Evolutionary conservation across 257 asterid genomes (phyloP).

Genomic region (Apocynum venetum): DNA sequence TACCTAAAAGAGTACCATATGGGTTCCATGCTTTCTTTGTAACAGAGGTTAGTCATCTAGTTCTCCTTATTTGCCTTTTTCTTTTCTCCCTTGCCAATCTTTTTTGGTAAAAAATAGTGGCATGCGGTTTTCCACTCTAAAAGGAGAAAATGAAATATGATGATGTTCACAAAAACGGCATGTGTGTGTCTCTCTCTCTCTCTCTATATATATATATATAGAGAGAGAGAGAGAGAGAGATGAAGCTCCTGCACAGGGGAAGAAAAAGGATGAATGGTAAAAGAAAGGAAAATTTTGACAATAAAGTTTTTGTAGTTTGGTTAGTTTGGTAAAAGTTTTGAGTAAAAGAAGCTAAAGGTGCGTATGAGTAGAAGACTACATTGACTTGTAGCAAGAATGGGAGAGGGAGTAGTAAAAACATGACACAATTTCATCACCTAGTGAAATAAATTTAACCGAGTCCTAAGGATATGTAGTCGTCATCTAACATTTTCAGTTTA

Average conservation of each 20-base stretch:
- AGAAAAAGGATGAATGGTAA: not conserved
- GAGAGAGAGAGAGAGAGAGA: no score
- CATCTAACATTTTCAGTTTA: not conserved
- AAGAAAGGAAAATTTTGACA: not conserved
- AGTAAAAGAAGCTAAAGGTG: no score
- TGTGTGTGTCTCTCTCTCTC: no score
- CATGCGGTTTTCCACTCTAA: not conserved
- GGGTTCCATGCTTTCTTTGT: constrained; percentile 97
- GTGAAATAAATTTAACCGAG: not conserved
- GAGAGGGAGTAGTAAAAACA: not conserved
- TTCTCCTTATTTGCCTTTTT: not conserved
- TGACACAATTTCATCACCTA: no score
- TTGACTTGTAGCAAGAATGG: not conserved
- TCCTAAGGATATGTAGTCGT: not conserved
- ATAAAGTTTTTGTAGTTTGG: not conserved
- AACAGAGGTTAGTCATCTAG: constrained; percentile 55
- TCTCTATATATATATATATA: no score
- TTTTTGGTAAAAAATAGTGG: not conserved
- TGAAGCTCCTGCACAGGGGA: no score
- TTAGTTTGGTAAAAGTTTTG: not conserved
- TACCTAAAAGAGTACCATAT: constrained; percentile 84
- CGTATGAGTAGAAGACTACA: not conserved
- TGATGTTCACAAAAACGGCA: no score
- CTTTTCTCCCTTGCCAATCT: not conserved
- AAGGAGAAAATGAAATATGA: no score